Conservation (phyloP, 495 filamentous ascomycete genomes). For the Tuber magnatum region DNA sequence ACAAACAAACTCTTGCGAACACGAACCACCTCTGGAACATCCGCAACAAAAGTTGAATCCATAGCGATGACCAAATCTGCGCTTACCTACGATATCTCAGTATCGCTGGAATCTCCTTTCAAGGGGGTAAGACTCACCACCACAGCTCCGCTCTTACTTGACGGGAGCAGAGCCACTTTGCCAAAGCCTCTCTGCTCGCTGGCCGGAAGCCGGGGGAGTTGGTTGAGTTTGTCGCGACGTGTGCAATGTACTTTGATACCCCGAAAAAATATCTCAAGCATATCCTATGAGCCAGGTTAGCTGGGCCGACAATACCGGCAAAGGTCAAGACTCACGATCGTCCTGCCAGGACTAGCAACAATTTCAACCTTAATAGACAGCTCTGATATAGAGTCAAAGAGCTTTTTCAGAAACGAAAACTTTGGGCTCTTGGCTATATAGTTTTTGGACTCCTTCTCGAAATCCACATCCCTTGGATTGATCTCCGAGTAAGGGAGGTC, state of each 20-base stretch:
- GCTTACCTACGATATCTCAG: conserved; percentile 10
- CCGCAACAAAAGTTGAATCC: conserved; percentile 34
- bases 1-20: conserved; percentile 25
- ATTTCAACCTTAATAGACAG: conserved; percentile 35
- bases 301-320: background rate
- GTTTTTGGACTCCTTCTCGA: conserved; percentile 29
- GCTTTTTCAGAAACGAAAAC: conserved; percentile 34
- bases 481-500: conserved; percentile 23
- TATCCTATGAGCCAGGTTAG: conserved; percentile 28
- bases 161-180: conserved; percentile 31
- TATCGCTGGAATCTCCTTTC: conserved; percentile 9
- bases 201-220: conserved; percentile 22
- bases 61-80: conserved; percentile 38
- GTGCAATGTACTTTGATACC: conserved; percentile 31
- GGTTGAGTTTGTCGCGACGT: conserved; percentile 30
- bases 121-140: conserved; percentile 18
- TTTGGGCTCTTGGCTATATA: conserved; percentile 37
- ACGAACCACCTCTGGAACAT: conserved; percentile 20
- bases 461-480: conserved; percentile 7
- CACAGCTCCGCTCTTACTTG: conserved; percentile 29
- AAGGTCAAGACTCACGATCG: conserved; percentile 30
- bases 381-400: conserved; percentile 24
- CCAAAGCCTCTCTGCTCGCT: conserved; percentile 28
- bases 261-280: conserved; percentile 36
- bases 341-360: conserved; percentile 24